These are phyloP conservation scores for Chytridium lagenaria DNA, from an alignment of 371 early-diverging fungal genomes.

Conservation along the genomic window DNA sequence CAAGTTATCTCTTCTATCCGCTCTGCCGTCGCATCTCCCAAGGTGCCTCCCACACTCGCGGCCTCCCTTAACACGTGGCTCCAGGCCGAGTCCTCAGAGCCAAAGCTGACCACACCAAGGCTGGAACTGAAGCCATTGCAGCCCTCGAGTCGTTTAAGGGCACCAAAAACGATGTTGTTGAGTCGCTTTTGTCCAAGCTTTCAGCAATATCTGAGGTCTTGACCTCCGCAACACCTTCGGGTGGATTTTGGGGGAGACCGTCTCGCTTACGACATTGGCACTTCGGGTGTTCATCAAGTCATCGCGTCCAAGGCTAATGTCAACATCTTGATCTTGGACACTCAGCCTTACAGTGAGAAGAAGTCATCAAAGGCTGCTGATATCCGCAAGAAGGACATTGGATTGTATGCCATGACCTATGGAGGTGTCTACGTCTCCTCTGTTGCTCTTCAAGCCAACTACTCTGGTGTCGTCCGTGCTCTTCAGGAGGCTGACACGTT, in stretches of 20 bases:
- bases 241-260: conserved; percentile 87
- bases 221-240: too few relatives aligned
- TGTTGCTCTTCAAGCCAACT: conserved; percentile 82
- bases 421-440: conserved; percentile 89
- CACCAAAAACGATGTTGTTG: conserved; percentile 51
- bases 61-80: conserved; percentile 69
- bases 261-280: conserved; percentile 86
- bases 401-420: conserved; percentile 93
- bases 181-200: too few relatives aligned
- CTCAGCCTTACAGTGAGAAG: conserved; percentile 75
- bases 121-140: conserved; percentile 41
- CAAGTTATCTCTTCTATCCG: conserved; percentile 69
- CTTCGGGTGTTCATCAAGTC: conserved; percentile 89
- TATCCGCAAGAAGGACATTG: conserved; percentile 89
- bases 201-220: too few relatives aligned
- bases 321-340: conserved; percentile 87
- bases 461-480: conserved; percentile 85
- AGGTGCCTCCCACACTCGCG: conserved; percentile 66
- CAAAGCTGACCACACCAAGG: conserved; percentile 45
- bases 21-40: conserved; percentile 49
- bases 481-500: conserved; percentile 88
- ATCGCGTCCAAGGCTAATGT: conserved; percentile 82
- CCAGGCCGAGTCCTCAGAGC: conserved; percentile 63
- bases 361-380: conserved; percentile 63
- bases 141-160: conserved; percentile 38